Evolutionary conservation across 169 alveolate species (phyloP).

Genomic region (Babesia caballi): DNA sequence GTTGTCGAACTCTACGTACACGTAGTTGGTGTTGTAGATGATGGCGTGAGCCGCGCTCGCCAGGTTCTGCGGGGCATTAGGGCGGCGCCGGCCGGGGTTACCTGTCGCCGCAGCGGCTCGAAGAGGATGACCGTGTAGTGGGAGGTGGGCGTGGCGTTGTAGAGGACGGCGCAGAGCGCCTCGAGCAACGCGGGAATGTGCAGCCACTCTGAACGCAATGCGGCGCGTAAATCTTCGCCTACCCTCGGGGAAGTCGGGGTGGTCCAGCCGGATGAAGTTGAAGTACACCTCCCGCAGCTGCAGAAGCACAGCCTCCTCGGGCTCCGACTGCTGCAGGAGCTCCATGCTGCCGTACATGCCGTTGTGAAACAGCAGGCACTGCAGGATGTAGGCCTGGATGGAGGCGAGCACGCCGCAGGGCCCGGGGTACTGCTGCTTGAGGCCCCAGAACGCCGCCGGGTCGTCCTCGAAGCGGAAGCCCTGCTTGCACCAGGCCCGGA

Average conservation of each 20-base stretch:
- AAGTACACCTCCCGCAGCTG: constrained; percentile 8
- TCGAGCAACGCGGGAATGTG: constrained; percentile 31
- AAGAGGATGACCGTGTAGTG: constrained; percentile 20
- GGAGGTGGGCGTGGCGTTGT: constrained; percentile 28
- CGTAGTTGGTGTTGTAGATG: constrained; percentile 38
- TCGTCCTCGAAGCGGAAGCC: constrained; percentile 57
- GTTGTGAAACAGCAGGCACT: constrained; percentile 65
- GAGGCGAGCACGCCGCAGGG: constrained; percentile 75
- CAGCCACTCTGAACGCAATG: constrained; percentile 18
- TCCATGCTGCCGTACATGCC: constrained; percentile 53
- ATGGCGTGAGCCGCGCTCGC: constrained; percentile 12
- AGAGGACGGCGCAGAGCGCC: constrained; percentile 35
- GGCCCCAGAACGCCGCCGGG: constrained; percentile 65
- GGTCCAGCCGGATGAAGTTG: constrained; percentile 21
- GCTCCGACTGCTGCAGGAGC: not conserved
- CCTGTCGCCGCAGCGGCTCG: constrained; percentile 28
- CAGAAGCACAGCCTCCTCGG: constrained; percentile 19
- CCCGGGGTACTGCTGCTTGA: constrained; percentile 64
- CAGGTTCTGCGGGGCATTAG: not conserved
- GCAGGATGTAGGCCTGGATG: constrained; percentile 65
- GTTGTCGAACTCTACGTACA: constrained; percentile 63
- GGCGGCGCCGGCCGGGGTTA: not conserved
- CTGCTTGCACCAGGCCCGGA: constrained; percentile 65
- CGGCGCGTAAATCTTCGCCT: not conserved
- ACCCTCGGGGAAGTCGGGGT: constrained; percentile 54